Base-by-base conservation (phyloP, 1,284 basidiomycete species). In the Heliocybe sulcata region DNA sequence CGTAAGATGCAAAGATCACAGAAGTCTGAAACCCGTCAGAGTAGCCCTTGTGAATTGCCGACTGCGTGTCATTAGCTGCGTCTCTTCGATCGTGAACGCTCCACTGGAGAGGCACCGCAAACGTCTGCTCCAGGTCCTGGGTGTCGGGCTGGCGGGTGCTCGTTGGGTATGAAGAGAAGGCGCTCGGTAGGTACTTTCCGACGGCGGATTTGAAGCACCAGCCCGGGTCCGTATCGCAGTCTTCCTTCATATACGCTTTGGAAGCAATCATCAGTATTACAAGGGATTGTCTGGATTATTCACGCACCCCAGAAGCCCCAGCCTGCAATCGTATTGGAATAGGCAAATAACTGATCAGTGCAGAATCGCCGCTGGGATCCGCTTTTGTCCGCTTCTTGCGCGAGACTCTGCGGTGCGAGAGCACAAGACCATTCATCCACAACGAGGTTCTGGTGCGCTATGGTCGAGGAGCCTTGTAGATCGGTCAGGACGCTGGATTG, bases 351-450 rank as follows among this genome's bases (percentile, higher is more conserved):
- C 60, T 91, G 87, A 1, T 74, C 77, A 8, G 72, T 70, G 64
- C 88, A 89, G 63, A 88, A 90, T 2, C 76, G 67, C 51, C 68
- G 71, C 47, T 76, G 72, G 23, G 81, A 77, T 2, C 65, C 64
- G n/a, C 70, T 64, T 6, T 74, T 71, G 63, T 88, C 72, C 1
- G 64, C 54, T 56, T 81, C 80, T 12, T 68, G 65, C 12, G 74
- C 64, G 8, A 88, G 64, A 60, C 85, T 86, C 56, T 80, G 66
- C 11, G 72, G 69, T 1, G 82, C 81, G 19, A 90, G 72, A 0
- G 88, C 87, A 60, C 85, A 87, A 1, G 85, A 87, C 77, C 80
- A 89, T 68, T 89, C 87, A 56, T 76, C 86, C 11, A 91, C 72
- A 38, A 92, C 76, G 1, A 90, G 64, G 62, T 90, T 91, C 25